Evolutionary conservation across 73 alveolate genomes (phyloP).

Genomic region (Breviolum minutum): DNA sequence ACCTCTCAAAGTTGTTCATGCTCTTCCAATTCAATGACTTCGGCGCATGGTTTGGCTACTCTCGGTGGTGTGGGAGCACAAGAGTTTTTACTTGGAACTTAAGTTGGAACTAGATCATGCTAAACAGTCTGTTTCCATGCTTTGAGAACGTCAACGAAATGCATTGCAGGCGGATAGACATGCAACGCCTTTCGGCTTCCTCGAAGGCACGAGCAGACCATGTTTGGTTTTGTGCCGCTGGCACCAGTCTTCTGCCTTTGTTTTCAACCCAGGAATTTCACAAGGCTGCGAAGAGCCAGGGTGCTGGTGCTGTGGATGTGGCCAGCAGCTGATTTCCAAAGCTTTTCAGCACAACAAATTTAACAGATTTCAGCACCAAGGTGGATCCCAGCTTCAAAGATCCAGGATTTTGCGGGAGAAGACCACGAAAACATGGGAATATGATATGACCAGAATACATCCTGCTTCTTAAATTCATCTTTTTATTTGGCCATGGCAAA

Average conservation of each 20-base stretch:
- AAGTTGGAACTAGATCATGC: too few relatives aligned
- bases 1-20: conserved; percentile 75
- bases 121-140: too few relatives aligned
- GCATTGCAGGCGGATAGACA: conserved; percentile 59
- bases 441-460: too few relatives aligned
- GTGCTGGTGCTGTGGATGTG: conserved; percentile 35
- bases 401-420: neutral
- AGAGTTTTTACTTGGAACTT: neutral
- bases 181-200: conserved; percentile 46
- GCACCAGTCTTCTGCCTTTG: too few relatives aligned
- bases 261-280: neutral
- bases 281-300: neutral
- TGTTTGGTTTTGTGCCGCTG: too few relatives aligned
- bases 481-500: too few relatives aligned
- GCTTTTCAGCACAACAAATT: neutral
- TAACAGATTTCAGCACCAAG: neutral
- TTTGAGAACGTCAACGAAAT: neutral
- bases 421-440: too few relatives aligned
- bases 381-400: conserved; percentile 58
- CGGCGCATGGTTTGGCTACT: conserved; percentile 85
- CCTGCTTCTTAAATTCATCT: too few relatives aligned
- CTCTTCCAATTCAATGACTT: conserved; percentile 82
- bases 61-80: conserved; percentile 57
- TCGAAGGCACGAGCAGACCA: too few relatives aligned
- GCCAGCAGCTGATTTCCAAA: neutral